phyloP scores from a whole-genome alignment of 805 yeast genomes.

The Zygoascus flipseniorum region DNA sequence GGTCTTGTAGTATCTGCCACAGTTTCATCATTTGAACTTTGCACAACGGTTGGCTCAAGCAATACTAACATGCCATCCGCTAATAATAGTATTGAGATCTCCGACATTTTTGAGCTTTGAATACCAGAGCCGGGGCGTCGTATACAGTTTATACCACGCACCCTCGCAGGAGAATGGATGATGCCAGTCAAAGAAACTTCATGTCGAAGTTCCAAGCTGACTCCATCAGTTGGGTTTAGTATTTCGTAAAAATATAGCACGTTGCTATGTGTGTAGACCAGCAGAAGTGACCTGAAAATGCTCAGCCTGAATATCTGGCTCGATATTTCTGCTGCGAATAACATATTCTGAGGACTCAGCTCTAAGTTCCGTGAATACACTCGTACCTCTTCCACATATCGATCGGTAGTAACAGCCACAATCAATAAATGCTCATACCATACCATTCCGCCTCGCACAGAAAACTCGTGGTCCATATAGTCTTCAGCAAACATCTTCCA shows the following conservation, averaged over 20 bases:
- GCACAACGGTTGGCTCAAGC: conserved; percentile 13
- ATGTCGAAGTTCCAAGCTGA: conserved; percentile 22
- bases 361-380: conserved; percentile 31
- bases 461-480: conserved; percentile 27
- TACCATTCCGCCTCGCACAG: conserved; percentile 31
- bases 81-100: conserved; percentile 22
- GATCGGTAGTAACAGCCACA: conserved; percentile 25
- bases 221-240: conserved; percentile 12
- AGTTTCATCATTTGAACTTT: not conserved
- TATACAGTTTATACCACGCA: conserved; percentile 27
- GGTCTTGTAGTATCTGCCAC: conserved; percentile 3
- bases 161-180: conserved; percentile 32
- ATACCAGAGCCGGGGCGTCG: conserved; percentile 4
- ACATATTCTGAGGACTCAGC: conserved; percentile 25
- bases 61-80: conserved; percentile 32
- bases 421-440: conserved; percentile 33
- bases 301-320: conserved; percentile 26
- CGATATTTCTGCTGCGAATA: conserved; percentile 24
- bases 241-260: conserved; percentile 22
- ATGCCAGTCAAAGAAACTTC: conserved; percentile 30
- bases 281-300: conserved; percentile 23
- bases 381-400: conserved; percentile 21
- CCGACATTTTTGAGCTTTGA: not conserved
- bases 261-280: conserved; percentile 30
- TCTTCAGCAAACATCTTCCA: conserved; percentile 40